phyloP scores from a whole-genome alignment of 2,329 filamentous ascomycete species.

The Diaporthe humulicola region DNA sequence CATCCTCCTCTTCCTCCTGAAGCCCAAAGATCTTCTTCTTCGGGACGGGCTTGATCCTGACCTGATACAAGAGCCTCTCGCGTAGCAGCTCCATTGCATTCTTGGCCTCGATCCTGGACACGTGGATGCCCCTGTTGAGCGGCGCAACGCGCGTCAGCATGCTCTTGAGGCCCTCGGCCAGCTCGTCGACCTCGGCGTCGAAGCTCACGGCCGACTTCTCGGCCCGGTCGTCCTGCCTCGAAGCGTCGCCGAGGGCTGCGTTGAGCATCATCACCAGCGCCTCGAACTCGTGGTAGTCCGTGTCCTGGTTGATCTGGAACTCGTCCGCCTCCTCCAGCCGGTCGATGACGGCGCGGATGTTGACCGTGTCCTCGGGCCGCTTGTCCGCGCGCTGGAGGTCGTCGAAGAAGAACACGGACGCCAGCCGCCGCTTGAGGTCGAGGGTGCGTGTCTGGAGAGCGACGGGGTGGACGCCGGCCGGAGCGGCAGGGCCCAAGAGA shows the following conservation, averaged over 20 bases:
- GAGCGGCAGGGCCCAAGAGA: slow-evolving; percentile 67
- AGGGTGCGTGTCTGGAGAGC: slow-evolving; percentile 54
- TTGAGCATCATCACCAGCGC: slow-evolving; percentile 79
- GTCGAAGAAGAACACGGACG: slow-evolving; percentile 72
- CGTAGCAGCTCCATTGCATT: slow-evolving; percentile 80
- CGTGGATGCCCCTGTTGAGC: slow-evolving; percentile 75
- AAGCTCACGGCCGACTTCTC: slow-evolving; percentile 58
- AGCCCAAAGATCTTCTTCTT: slow-evolving; percentile 66
- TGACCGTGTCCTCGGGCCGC: slow-evolving; percentile 57
- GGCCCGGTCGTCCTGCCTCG: slow-evolving; percentile 41
- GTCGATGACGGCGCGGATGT: slow-evolving; percentile 58
- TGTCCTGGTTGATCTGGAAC: slow-evolving; percentile 67
- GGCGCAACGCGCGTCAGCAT: slow-evolving; percentile 77
- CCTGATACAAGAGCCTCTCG: slow-evolving; percentile 77
- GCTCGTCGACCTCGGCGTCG: slow-evolving; percentile 77
- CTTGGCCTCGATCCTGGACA: slow-evolving; percentile 83
- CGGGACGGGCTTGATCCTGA: slow-evolving; percentile 73
- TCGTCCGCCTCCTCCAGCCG: slow-evolving; percentile 59
- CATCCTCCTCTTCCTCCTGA: slow-evolving; percentile 53
- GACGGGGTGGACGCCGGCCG: slow-evolving; percentile 34
- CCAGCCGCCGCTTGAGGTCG: slow-evolving; percentile 75
- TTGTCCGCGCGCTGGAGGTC: slow-evolving; percentile 57
- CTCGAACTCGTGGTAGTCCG: slow-evolving; percentile 77
- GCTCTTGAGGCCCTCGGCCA: slow-evolving; percentile 71
- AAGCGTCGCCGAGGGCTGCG: slow-evolving; percentile 77